These are phyloP conservation scores for Alternaria brassicicola DNA, from an alignment of 2,329 filamentous ascomycete species.

Conservation along the genomic window DNA sequence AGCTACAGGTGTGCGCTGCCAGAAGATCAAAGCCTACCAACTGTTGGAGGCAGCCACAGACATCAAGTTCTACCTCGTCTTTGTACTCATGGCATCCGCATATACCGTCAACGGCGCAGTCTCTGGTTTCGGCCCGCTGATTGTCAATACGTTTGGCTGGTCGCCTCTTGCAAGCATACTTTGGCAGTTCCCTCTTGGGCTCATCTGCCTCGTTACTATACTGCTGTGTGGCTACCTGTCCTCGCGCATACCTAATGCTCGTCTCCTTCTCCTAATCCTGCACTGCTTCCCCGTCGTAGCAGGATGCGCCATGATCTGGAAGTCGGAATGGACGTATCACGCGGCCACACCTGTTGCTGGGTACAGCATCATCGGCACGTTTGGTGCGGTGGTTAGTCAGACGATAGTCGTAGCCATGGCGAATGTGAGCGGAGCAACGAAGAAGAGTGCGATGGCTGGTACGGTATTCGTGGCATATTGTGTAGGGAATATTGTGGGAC, in stretches of 20 bases:
- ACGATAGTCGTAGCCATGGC: constrained; percentile 64
- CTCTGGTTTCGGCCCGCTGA: constrained; percentile 47
- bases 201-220: constrained; percentile 70
- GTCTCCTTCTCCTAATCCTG: constrained; percentile 67
- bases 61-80: constrained; percentile 51
- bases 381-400: constrained; percentile 72
- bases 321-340: constrained; percentile 65
- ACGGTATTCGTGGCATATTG: constrained; percentile 78
- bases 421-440: constrained; percentile 77
- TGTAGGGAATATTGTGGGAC: constrained; percentile 77
- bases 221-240: constrained; percentile 69
- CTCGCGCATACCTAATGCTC: constrained; percentile 65
- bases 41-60: constrained; percentile 56
- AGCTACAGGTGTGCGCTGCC: constrained; percentile 59
- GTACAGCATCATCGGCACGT: constrained; percentile 75
- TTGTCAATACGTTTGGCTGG: constrained; percentile 53
- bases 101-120: constrained; percentile 63
- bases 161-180: constrained; percentile 46
- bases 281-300: constrained; percentile 77
- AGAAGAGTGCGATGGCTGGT: constrained; percentile 77
- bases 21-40: constrained; percentile 60
- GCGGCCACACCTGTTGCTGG: constrained; percentile 71
- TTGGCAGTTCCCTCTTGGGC: constrained; percentile 76
- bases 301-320: constrained; percentile 78
- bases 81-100: constrained; percentile 53